A percentile compares a stretch with the other conserved stretches of the same genome.
phyloP scores from a whole-genome alignment of 768 basidiomycete species.

The Pholiota microspora region DNA sequence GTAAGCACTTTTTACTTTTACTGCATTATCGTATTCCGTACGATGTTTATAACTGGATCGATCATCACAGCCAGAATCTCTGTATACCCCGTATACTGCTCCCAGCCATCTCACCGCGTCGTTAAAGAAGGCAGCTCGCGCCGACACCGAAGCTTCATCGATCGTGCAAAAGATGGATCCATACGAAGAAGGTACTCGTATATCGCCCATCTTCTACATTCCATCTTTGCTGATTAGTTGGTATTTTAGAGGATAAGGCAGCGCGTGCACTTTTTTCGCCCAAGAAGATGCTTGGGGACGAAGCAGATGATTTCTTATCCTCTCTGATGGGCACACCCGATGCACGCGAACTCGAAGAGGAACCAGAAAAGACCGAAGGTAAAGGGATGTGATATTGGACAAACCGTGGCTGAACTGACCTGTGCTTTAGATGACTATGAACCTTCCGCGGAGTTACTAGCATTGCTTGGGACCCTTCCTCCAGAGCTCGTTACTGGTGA shows the following conservation, averaged over 20 bases:
- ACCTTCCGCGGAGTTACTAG: conserved; percentile 1
- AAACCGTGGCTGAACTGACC: neutral
- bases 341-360: neutral
- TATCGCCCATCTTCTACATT: neutral
- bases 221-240: neutral
- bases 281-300: neutral
- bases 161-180: neutral
- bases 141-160: neutral
- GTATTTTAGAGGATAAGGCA: neutral
- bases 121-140: neutral
- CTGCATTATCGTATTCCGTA: too few species aligned
- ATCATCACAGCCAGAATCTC: too few species aligned
- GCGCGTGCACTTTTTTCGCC: neutral
- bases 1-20: too few species aligned
- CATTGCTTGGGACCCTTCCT: neutral
- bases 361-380: neutral
- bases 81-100: neutral
- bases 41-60: too few species aligned
- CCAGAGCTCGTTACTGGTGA: neutral
- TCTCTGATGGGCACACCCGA: neutral
- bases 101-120: neutral
- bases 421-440: conserved; percentile 6
- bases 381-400: neutral
- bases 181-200: neutral
- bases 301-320: conserved; percentile 4